Evolutionary conservation across 768 basidiomycete species (phyloP).

Genomic region (Rhodotorula toruloides): DNA sequence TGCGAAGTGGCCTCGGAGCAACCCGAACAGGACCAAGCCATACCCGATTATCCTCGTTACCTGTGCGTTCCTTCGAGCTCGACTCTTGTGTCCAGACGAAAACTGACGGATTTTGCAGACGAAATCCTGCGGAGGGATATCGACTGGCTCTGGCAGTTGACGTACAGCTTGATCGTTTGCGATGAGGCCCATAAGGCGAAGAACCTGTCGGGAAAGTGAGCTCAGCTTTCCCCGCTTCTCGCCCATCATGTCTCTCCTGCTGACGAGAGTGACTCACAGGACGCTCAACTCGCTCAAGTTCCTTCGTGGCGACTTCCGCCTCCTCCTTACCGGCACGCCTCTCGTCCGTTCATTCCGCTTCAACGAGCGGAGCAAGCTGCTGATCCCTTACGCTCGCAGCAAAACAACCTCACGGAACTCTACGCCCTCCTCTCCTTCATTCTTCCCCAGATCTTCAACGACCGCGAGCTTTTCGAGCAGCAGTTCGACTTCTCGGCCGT

Average conservation of each 20-base stretch:
- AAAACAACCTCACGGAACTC: conserved; percentile 93
- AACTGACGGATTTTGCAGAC: no score
- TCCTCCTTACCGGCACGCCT: conserved; percentile 93
- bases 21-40: not conserved
- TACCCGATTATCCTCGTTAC: conserved; percentile 24
- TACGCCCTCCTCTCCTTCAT: conserved; percentile 96
- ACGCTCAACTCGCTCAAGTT: conserved; percentile 85
- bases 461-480: conserved; percentile 45
- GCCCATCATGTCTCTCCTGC: not conserved
- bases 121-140: conserved; percentile 13
- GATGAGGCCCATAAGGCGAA: conserved; percentile 34
- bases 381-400: conserved; percentile 2
- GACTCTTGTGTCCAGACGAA: no score
- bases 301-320: conserved; percentile 73
- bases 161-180: conserved; percentile 14
- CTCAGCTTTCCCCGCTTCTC: not conserved
- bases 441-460: conserved; percentile 84
- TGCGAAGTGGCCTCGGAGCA: no score
- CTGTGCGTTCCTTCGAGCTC: conserved; percentile 1
- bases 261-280: conserved; percentile 35
- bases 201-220: conserved; percentile 52
- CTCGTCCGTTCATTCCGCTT: conserved; percentile 52
- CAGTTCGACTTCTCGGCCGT: conserved; percentile 21
- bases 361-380: not conserved
- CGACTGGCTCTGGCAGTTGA: conserved; percentile 8